Conservation (phyloP, 139 green algal genomes). For the Trebouxia sp. region DNA sequence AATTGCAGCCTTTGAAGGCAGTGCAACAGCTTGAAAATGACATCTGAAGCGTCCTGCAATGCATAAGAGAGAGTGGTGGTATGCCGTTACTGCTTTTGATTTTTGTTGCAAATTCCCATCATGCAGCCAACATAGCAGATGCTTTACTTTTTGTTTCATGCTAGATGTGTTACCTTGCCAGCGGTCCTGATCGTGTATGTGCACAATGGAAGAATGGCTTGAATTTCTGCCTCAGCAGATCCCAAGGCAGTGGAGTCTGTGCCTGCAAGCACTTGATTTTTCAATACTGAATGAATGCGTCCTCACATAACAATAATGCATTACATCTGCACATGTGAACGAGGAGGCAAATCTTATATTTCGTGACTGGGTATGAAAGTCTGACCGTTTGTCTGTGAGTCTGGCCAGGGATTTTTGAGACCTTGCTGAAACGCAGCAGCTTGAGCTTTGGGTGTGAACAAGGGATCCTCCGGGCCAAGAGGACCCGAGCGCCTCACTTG, state of each 20-base stretch:
- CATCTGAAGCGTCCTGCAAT: neutral
- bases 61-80: neutral
- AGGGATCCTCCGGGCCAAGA: neutral
- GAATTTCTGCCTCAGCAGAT: slow-evolving; percentile 15
- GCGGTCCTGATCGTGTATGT: neutral
- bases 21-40: neutral
- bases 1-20: neutral
- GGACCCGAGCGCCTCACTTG: neutral
- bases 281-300: too few relatives aligned
- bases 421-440: slow-evolving; percentile 18
- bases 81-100: neutral
- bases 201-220: neutral
- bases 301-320: too few relatives aligned
- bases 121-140: too few relatives aligned
- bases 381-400: neutral
- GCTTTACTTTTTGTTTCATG: too few relatives aligned
- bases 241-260: neutral
- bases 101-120: too few relatives aligned
- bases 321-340: too few relatives aligned
- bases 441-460: neutral
- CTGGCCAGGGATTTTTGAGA: neutral
- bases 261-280: too few relatives aligned
- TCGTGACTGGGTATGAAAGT: neutral
- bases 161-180: slow-evolving; percentile 24
- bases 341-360: too few relatives aligned